Conservation (phyloP, 805 yeast species). For the Ogataea populi-albae region DNA sequence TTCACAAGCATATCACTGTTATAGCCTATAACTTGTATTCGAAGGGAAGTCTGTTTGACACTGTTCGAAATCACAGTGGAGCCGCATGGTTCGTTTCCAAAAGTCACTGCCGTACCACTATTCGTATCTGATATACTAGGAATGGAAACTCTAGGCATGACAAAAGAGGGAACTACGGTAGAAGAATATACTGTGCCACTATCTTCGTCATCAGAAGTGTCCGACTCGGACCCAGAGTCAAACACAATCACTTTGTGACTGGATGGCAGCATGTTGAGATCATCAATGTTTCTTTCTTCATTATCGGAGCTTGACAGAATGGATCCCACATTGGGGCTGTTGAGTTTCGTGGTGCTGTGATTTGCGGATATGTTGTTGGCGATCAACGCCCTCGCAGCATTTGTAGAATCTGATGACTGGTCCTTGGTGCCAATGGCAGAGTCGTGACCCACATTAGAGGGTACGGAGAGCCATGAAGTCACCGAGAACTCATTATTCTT, state of each 20-base stretch:
- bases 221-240: conserved; percentile 24
- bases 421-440: background rate
- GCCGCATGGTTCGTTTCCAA: too few species aligned
- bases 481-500: conserved; percentile 30
- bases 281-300: conserved; percentile 24
- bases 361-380: background rate
- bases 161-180: conserved; percentile 33
- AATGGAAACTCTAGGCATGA: conserved; percentile 37
- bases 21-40: conserved; percentile 30
- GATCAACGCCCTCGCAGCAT: background rate
- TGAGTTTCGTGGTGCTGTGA: conserved; percentile 8
- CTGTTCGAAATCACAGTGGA: conserved; percentile 2
- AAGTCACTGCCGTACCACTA: too few species aligned
- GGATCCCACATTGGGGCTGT: conserved; percentile 29
- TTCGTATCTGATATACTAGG: conserved; percentile 17
- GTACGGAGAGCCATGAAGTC: conserved; percentile 36
- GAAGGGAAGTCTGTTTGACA: conserved; percentile 6
- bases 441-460: conserved; percentile 5
- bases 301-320: conserved; percentile 34
- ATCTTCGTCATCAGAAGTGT: conserved; percentile 21
- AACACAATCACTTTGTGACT: conserved; percentile 23
- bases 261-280: conserved; percentile 9
- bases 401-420: too few species aligned
- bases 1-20: conserved; percentile 18
- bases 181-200: conserved; percentile 27